These are phyloP conservation scores for Crassisporium funariophilum DNA, from an alignment of 768 basidiomycete species.

Conservation along the genomic window DNA sequence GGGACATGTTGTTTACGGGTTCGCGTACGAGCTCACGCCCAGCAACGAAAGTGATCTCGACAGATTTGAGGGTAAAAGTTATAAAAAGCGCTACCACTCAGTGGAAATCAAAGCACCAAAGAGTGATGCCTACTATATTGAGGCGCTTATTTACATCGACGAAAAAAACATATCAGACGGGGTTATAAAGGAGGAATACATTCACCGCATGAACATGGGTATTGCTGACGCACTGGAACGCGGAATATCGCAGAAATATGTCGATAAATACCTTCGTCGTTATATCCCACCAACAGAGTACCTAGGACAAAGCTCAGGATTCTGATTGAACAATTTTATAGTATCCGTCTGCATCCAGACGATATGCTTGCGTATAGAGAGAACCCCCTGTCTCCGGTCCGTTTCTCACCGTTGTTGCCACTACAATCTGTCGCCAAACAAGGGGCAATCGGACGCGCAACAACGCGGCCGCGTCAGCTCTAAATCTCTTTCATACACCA, in stretches of 20 bases:
- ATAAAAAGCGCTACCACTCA: constrained; percentile 36
- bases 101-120: constrained; percentile 24
- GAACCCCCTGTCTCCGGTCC: too few relatives aligned
- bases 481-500: constrained; percentile 26
- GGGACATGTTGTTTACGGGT: constrained; percentile 44
- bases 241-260: constrained; percentile 43
- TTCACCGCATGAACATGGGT: constrained; percentile 46
- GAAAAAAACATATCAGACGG: constrained; percentile 31
- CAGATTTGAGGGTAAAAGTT: constrained; percentile 38
- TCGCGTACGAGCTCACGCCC: constrained; percentile 43
- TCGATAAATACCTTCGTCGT: constrained; percentile 45
- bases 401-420: constrained; percentile 11
- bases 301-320: not conserved
- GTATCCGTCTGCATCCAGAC: too few relatives aligned
- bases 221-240: constrained; percentile 42
- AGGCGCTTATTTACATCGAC: constrained; percentile 46
- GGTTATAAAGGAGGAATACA: constrained; percentile 42
- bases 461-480: constrained; percentile 51
- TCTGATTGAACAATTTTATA: too few relatives aligned
- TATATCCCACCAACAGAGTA: constrained; percentile 37
- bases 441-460: constrained; percentile 35
- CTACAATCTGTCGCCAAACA: constrained; percentile 31
- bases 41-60: constrained; percentile 46
- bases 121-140: constrained; percentile 6
- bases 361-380: too few relatives aligned